Evolutionary conservation across 2,329 filamentous ascomycete genomes (phyloP), one percentile per base, ranked within the genome.

Genomic region (Lachnum nothofagi): DNA sequence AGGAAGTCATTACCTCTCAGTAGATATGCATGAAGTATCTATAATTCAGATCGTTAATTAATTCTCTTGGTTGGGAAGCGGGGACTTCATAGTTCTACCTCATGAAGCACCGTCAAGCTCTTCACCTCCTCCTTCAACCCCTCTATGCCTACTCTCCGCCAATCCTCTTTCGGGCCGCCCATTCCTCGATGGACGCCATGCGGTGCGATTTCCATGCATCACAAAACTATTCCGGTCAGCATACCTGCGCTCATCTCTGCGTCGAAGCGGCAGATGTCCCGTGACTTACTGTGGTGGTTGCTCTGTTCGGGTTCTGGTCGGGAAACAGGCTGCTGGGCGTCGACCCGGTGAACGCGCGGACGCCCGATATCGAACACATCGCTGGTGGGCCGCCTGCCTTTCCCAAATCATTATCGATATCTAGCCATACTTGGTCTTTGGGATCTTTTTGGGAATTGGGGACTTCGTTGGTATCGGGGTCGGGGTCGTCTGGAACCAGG

Each of bases 151-250:
- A 9, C 22, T n/a, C 22, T 7, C 27, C 4, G 8, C 25, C 25
- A 27, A 29, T 44, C 42, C 20, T 42, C 40, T 45, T 39, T 48
- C 46, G 23, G 19, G 12, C 16, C 10, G 19, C 27, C 42, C 9
- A 16, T 20, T 25, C 5, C 16, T 22, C 24, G n/a, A 45, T 24
- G 17, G 19, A 37, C 7, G 7, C n/a, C 31, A 5, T 14, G 23
- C 8, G 19, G n/a, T 16, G 20, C 14, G 20, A 10, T 4, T 25
- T 19, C 39, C 39, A 42, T 24, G 22, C 4, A 6, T 42, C 8
- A 19, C 22, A 42, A 24, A 42, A 27, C 39, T 42, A 16, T 5
- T 34, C 7, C 24, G 27, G 22, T 42, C 4, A 42, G 39, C 23
- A 7, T 27, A n/a, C n/a, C n/a, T n/a, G n/a, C n/a, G n/a, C n/a